phyloP scores from a whole-genome alignment of 2,329 filamentous ascomycete genomes.

The Alternaria arborescens region DNA sequence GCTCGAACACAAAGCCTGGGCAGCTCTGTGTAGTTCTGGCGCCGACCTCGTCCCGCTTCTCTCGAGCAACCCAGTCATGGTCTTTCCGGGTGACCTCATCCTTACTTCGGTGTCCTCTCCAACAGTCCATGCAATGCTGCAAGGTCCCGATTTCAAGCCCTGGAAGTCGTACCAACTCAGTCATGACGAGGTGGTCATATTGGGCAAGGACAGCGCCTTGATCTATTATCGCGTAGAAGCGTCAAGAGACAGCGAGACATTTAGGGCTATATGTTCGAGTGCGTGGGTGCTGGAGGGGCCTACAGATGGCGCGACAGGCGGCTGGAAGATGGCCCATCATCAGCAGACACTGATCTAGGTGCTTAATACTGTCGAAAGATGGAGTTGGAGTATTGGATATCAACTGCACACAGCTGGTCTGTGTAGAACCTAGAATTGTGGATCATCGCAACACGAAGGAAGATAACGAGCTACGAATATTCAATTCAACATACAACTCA shows the following conservation, averaged over 20 bases:
- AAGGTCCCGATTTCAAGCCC: constrained; percentile 28
- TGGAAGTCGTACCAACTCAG: constrained; percentile 39
- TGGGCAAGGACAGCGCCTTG: constrained; percentile 35
- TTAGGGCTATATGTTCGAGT: constrained; percentile 39
- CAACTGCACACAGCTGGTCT: background rate
- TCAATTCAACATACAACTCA: background rate
- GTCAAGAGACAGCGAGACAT: constrained; percentile 24
- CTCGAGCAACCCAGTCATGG: constrained; percentile 51
- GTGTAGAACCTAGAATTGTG: too few species aligned
- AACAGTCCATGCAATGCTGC: constrained; percentile 31
- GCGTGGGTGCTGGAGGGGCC: constrained; percentile 33
- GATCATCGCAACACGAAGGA: background rate
- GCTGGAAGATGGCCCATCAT: constrained; percentile 42
- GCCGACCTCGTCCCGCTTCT: constrained; percentile 44
- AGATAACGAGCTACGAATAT: background rate
- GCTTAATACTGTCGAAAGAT: background rate
- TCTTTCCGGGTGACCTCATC: constrained; percentile 49
- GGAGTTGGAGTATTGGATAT: constrained; percentile 1
- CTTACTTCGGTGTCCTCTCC: constrained; percentile 46
- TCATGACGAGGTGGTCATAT: constrained; percentile 38
- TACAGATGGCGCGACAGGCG: constrained; percentile 17
- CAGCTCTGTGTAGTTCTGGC: constrained; percentile 45
- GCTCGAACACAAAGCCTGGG: constrained; percentile 48
- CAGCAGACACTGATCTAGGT: constrained; percentile 40
- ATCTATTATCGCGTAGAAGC: constrained; percentile 40